Conservation (phyloP, 2,329 filamentous ascomycete genomes). For the Xylariaceae sp. region DNA sequence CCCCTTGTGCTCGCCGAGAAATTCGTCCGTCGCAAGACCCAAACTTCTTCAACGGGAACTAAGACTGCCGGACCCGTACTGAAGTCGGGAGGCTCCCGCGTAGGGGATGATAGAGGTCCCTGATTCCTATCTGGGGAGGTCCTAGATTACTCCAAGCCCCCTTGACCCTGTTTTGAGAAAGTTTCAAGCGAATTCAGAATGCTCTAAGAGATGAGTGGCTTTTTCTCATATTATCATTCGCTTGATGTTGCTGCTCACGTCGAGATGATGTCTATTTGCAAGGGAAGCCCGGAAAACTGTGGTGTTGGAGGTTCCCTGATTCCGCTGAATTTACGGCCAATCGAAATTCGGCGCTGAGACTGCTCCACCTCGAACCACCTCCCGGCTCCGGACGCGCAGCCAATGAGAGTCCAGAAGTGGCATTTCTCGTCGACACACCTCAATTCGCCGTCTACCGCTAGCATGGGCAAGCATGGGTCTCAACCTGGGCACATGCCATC, state of each 20-base stretch:
- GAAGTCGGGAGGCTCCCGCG: not conserved
- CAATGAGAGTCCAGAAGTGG: slow-evolving; percentile 20
- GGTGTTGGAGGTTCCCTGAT: slow-evolving; percentile 8
- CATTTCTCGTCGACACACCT: slow-evolving; percentile 22
- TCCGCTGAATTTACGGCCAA: slow-evolving; percentile 24
- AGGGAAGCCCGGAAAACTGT: not conserved
- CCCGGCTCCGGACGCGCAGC: slow-evolving; percentile 14
- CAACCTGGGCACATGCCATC: slow-evolving; percentile 23
- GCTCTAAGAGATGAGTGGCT: not conserved
- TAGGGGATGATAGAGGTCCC: slow-evolving; percentile 3
- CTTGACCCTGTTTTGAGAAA: slow-evolving; percentile 5
- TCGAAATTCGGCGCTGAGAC: slow-evolving; percentile 15
- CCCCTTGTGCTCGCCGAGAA: no score
- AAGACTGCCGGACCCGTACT: slow-evolving; percentile 5
- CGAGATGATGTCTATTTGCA: not conserved
- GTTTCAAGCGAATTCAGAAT: slow-evolving; percentile 1
- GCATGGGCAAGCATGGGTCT: slow-evolving; percentile 21
- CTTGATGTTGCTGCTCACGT: not conserved
- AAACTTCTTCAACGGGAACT: slow-evolving; percentile 6
- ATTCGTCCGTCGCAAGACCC: not conserved
- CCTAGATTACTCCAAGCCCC: slow-evolving; percentile 2
- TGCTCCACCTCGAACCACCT: slow-evolving; percentile 19
- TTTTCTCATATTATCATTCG: slow-evolving; percentile 4
- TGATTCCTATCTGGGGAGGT: slow-evolving; percentile 2
- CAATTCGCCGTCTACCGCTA: slow-evolving; percentile 27